Conservation (phyloP, 1,284 basidiomycete genomes). For the Porogramme epimiltina region DNA sequence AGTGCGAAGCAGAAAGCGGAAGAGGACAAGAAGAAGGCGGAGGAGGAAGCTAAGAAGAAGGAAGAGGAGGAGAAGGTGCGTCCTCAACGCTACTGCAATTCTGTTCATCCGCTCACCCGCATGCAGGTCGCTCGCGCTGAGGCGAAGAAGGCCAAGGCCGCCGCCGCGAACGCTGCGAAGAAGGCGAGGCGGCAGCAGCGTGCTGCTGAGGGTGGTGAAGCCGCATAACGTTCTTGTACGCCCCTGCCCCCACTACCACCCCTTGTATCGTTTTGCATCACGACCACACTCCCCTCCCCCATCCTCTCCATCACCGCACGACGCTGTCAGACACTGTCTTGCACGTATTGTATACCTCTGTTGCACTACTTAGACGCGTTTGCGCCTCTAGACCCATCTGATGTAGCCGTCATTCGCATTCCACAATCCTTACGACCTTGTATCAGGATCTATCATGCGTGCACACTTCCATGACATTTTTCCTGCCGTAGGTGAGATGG, state of each 20-base stretch:
- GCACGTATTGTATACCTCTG: slow-evolving; percentile 23
- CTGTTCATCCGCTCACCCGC: neutral
- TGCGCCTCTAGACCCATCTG: slow-evolving; percentile 15
- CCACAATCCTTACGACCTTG: neutral
- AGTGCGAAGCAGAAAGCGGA: slow-evolving; percentile 29
- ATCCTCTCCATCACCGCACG: neutral
- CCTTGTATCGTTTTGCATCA: neutral
- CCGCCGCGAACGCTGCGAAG: slow-evolving; percentile 90
- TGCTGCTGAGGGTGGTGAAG: slow-evolving; percentile 26
- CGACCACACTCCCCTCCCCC: neutral
- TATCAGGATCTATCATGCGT: too few species aligned
- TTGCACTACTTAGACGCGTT: slow-evolving; percentile 19
- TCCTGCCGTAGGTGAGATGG: too few species aligned
- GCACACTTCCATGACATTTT: too few species aligned
- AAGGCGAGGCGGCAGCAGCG: slow-evolving; percentile 80
- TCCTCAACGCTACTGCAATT: neutral
- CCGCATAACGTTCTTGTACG: slow-evolving; percentile 4
- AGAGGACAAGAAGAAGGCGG: slow-evolving; percentile 50
- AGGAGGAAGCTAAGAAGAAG: slow-evolving; percentile 60
- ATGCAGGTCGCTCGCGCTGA: slow-evolving; percentile 68
- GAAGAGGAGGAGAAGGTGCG: slow-evolving; percentile 69
- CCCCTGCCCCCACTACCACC: neutral
- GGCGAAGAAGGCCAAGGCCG: slow-evolving; percentile 83
- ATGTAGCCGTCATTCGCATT: slow-evolving; percentile 12
- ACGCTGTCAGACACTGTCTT: slow-evolving; percentile 11